A percentile compares a stretch with the other conserved stretches of the same genome.
Conservation (phyloP, 2,329 filamentous ascomycete species). For the Nemania sp. region DNA sequence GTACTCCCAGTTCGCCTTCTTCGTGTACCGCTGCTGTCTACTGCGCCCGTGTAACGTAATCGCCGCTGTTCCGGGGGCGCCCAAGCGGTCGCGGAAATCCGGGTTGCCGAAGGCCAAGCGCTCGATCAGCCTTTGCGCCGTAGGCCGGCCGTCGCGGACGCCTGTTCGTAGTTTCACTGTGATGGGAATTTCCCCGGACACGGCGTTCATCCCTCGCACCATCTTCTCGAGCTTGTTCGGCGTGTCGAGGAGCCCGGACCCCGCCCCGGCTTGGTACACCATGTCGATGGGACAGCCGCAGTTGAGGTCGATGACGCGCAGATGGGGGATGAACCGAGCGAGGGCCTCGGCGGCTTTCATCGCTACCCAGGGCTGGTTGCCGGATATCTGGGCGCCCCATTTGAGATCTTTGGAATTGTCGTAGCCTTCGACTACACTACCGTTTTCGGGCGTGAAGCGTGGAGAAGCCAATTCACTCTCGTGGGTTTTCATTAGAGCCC, state of each 20-base stretch:
- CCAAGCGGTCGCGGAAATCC: conserved; percentile 70
- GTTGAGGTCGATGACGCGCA: conserved; percentile 93
- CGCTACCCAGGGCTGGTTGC: conserved; percentile 87
- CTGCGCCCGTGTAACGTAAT: conserved; percentile 93
- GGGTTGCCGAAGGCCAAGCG: conserved; percentile 78
- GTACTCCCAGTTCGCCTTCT: conserved; percentile 90
- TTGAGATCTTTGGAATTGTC: conserved; percentile 81
- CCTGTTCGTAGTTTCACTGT: conserved; percentile 95
- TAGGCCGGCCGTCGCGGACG: conserved; percentile 77
- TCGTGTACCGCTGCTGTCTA: conserved; percentile 91
- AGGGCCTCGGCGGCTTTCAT: conserved; percentile 86
- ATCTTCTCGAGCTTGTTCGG: conserved; percentile 91
- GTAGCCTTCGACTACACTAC: conserved; percentile 70
- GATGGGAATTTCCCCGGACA: conserved; percentile 88
- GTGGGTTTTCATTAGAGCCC: conserved; percentile 93
- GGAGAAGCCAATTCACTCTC: conserved; percentile 78
- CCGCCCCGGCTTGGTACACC: conserved; percentile 83
- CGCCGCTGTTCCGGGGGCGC: conserved; percentile 85
- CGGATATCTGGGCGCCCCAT: conserved; percentile 91
- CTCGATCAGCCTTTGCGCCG: conserved; percentile 78
- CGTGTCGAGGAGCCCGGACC: conserved; percentile 88
- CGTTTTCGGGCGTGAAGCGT: conserved; percentile 58
- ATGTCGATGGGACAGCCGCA: conserved; percentile 97
- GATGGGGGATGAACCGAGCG: conserved; percentile 73
- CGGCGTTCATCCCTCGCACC: conserved; percentile 91